Base-by-base conservation (phyloP, 345 rosid genomes). In the Eucalyptus virginea region DNA sequence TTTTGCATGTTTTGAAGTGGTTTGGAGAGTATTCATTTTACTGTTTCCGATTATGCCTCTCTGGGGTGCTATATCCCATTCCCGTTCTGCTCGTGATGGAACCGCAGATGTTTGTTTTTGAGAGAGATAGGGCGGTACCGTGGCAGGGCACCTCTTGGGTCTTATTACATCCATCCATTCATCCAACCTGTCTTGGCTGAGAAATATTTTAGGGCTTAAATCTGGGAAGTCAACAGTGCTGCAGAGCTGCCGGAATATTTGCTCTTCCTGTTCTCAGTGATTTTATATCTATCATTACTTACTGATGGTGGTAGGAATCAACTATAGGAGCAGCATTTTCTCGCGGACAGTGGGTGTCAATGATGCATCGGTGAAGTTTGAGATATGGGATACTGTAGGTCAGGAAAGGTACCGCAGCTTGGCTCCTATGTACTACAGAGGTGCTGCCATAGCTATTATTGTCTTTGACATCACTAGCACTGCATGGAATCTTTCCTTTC, bases 351-450 rank as follows among this genome's bases (percentile, higher is more conserved):
- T 94, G 90, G 93, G 94, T 45, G 95, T 94, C 90, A 94, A 94
- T 90, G 96, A 94, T 90, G 95, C 91, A 3, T 92, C 92, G 13
- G 94, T 94, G 28, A 94, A 94, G 92, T 91, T 94, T 89, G 96
- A 94, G 92, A 94, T 94, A 86, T 94, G 96, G 95, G 94, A 94
- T 90, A 94, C 96, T 6, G 96, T 95, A 15, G 96, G 96, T 40
- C 96, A 94, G 54, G 95, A 94, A 88, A 93, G 96, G 86, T 94
- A 94, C 90, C 96, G 90, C 48, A 94, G 96, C 92, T 94, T 94
- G 89, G 96, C 95, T 91, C 96, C 96, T 30, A 94, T 94, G 96
- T 94, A 94, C 90, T 94, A 94, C 91, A 90, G 96, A 89, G 96
- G 96, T 28, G 96, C 96, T 44, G 95, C 95, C 16, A 94, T 95